Evolutionary conservation across 169 alveolate genomes (phyloP), one percentile per base, ranked within the genome.

Genomic region (Eimeria falciformis): DNA sequence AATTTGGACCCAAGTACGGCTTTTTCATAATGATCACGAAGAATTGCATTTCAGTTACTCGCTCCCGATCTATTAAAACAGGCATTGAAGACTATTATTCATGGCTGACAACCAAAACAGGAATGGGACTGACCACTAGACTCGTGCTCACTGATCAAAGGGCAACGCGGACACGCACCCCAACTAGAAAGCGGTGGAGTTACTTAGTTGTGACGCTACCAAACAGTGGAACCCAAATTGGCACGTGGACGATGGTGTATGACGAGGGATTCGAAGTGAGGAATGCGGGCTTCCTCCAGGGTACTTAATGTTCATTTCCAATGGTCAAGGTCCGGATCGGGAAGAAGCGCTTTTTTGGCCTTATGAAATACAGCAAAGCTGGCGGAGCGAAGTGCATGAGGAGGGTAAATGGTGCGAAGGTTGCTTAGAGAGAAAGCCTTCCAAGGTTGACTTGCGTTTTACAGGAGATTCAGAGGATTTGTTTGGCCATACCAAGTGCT

Each of bases 241-340:
- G 95, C 58, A 85, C 81, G 5, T 93, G 97, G 97, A 96, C 97
- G 4, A 96, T 95, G 97, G 97, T 96, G 3, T 95, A 95, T 66
- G 97, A 95, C 81, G 97, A 96, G 56, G 97, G 97, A 9, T 96
- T 96, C 75, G 97, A 96, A 90, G 94, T 96, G 5, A 56, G 91
- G 23, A 5, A 37, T n/a, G 1, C 14, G 0, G 87, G 7, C 27
- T 0, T 47, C 9, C 47, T n/a, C 47, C 21, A 29, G 47, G 7
- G 87, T 7, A 27, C n/a, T n/a, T 7, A 9, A 77, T 23, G 21
- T 21, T 45, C 5, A 56, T 11, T 9, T 21, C 27, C 56, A 58
- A 1, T 29, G 23, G 68, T 9, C 37, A 33, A 86, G 92, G 85
- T 86, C 46, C 83, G 92, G 18, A 37, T 86, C 33, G 66, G 78